Evolutionary conservation across 2,329 filamentous ascomycete genomes (phyloP).

Genomic region (Fusarium sp.): DNA sequence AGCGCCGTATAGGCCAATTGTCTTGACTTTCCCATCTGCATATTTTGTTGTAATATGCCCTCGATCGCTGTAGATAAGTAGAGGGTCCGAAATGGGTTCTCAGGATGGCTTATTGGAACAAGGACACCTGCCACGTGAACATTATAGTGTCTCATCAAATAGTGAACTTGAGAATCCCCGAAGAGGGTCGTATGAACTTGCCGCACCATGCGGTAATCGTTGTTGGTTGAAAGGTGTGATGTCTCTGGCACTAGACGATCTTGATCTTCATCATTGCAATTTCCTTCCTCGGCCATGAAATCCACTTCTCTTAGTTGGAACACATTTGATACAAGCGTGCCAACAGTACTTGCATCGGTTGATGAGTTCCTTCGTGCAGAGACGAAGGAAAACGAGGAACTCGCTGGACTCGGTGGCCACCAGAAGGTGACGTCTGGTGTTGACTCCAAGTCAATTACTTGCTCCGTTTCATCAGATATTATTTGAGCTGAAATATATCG

Average conservation of each 20-base stretch:
- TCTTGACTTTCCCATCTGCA: neutral
- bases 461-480: neutral
- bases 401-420: neutral
- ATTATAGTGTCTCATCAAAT: neutral
- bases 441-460: neutral
- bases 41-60: neutral
- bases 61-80: slow-evolving; percentile 3
- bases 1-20: neutral
- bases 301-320: neutral
- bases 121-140: neutral
- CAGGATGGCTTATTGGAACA: neutral
- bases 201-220: neutral
- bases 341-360: neutral
- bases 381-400: neutral
- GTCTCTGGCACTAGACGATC: too few relatives aligned
- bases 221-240: neutral
- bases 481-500: neutral
- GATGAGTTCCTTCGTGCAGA: neutral
- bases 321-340: neutral
- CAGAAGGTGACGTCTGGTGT: neutral
- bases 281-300: neutral
- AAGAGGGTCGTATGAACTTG: neutral
- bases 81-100: neutral
- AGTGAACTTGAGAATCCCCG: neutral
- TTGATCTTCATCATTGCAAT: too few relatives aligned